Conservation (phyloP, 495 filamentous ascomycete species). For the Neohortaea acidophila region DNA sequence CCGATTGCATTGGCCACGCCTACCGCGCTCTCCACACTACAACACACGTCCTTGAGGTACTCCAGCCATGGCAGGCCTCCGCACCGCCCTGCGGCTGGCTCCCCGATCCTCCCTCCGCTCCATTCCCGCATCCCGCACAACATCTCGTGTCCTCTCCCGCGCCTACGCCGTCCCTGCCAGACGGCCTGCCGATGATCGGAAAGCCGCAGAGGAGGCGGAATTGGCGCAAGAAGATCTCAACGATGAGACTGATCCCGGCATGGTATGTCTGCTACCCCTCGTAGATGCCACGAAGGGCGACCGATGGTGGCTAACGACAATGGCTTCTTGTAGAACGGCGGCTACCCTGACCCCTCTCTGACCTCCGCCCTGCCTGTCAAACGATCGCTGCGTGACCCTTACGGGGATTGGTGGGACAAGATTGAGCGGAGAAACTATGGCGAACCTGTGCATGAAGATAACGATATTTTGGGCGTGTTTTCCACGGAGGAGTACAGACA, state of each 20-base stretch:
- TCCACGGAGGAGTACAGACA: conserved; percentile 81
- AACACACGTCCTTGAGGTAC: neutral
- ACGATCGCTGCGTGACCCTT: conserved; percentile 78
- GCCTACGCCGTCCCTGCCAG: conserved; percentile 7
- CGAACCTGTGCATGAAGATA: conserved; percentile 91
- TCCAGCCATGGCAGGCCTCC: conserved; percentile 12
- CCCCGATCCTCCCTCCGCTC: conserved; percentile 18
- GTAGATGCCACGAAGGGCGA: neutral
- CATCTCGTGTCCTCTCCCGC: conserved; percentile 17
- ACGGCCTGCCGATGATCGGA: conserved; percentile 26
- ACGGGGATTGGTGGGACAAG: conserved; percentile 79
- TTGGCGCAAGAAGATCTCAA: conserved; percentile 23
- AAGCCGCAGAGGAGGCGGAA: conserved; percentile 13
- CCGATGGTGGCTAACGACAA: too few relatives aligned
- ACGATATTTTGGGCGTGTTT: conserved; percentile 88
- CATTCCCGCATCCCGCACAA: conserved; percentile 8
- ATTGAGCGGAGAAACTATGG: conserved; percentile 92
- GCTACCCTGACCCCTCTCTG: conserved; percentile 71
- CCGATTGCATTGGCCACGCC: too few relatives aligned
- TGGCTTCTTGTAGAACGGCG: conserved; percentile 86
- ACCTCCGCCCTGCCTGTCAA: conserved; percentile 39
- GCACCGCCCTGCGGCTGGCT: conserved; percentile 24
- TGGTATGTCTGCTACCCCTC: conserved; percentile 41
- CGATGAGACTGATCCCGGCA: conserved; percentile 56
- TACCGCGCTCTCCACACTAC: too few relatives aligned